These are phyloP conservation scores for Fusarium equiseti DNA, from an alignment of 2,329 filamentous ascomycete genomes.

Conservation along the genomic window DNA sequence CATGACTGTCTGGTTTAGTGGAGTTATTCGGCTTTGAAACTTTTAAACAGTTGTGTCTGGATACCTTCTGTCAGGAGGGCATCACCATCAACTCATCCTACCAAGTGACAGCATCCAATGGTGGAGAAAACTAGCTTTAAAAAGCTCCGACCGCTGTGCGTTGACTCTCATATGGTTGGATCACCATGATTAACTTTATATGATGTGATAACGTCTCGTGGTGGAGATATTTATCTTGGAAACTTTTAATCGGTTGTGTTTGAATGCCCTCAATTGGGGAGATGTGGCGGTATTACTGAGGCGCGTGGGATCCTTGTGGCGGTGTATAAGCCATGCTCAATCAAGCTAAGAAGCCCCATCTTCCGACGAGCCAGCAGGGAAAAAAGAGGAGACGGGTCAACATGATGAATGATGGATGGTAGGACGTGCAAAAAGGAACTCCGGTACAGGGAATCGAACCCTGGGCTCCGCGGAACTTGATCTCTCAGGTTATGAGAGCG, in stretches of 20 bases:
- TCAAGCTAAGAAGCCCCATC: too few species aligned
- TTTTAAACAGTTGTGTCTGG: not conserved
- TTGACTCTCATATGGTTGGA: too few species aligned
- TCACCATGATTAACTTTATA: too few species aligned
- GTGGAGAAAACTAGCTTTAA: too few species aligned
- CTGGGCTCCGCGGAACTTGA: constrained; percentile 28
- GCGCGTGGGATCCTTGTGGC: not conserved
- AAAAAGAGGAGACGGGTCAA: not conserved
- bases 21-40: not conserved
- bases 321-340: too few species aligned
- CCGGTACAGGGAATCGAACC: constrained; percentile 36
- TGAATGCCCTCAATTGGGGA: not conserved
- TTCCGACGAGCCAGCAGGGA: not conserved
- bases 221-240: too few species aligned
- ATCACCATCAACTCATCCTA: too few species aligned
- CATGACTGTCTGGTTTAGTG: rapidly evolving
- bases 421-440: not conserved
- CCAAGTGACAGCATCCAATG: too few species aligned
- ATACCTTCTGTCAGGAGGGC: too few species aligned
- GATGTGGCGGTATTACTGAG: not conserved
- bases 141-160: too few species aligned
- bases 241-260: not conserved
- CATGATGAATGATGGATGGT: too few species aligned
- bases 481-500: constrained; percentile 49
- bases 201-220: too few species aligned